Percentiles rank a stretch among this genome's conserved stretches.
phyloP scores from a whole-genome alignment of 208 protist species.

The Acanthamoeba royreba region DNA sequence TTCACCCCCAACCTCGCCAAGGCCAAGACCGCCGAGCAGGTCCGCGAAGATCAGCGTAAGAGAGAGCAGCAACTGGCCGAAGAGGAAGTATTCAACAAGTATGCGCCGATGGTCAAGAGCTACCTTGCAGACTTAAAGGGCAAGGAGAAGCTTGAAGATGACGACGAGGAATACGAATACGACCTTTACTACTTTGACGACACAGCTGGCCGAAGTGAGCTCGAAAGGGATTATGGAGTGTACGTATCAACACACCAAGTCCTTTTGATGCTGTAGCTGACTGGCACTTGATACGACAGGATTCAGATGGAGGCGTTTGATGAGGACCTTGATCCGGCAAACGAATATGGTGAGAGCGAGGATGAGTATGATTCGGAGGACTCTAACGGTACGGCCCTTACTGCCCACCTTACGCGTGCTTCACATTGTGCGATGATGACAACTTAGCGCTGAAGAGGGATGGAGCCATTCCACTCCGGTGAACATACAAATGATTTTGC shows the following conservation, averaged over 20 bases:
- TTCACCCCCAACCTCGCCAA: neutral
- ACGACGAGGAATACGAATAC: neutral
- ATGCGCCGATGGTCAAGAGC: neutral
- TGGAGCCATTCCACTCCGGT: neutral
- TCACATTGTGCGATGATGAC: neutral
- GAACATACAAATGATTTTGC: neutral
- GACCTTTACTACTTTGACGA: conserved; percentile 29
- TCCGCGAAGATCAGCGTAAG: neutral
- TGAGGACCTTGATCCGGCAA: neutral
- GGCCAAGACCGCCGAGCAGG: neutral
- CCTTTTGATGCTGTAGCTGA: neutral
- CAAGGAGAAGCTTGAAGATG: neutral
- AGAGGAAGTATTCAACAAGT: neutral
- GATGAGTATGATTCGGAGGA: neutral
- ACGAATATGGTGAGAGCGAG: neutral
- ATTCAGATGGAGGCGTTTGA: neutral
- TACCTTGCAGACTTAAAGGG: neutral
- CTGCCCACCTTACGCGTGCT: too few species aligned
- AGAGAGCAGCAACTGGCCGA: neutral
- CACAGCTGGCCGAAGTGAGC: neutral
- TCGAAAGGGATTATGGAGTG: neutral
- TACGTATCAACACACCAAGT: neutral
- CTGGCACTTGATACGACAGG: neutral
- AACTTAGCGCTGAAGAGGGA: neutral
- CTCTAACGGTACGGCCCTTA: neutral